phyloP scores from a whole-genome alignment of 2,329 filamentous ascomycete species.

The Peltaster fructicola region DNA sequence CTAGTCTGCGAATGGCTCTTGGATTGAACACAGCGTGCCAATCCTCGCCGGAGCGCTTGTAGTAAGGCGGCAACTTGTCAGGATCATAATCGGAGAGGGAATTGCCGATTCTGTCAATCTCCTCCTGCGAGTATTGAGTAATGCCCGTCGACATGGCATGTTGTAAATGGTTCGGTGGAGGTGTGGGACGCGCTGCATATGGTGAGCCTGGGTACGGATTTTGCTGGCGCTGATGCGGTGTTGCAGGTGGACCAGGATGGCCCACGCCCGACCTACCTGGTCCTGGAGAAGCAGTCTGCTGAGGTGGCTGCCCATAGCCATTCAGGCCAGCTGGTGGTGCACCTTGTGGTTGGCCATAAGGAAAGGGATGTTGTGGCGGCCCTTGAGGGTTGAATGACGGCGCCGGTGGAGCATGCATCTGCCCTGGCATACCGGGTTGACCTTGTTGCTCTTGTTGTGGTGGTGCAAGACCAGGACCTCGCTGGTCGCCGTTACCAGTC shows the following conservation, averaged over 20 bases:
- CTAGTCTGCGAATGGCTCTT: slow-evolving; percentile 68
- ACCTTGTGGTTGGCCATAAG: slow-evolving; percentile 39
- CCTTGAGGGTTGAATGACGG: slow-evolving; percentile 42
- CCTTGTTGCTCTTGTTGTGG: slow-evolving; percentile 44
- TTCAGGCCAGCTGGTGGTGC: slow-evolving; percentile 46
- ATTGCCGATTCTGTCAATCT: slow-evolving; percentile 38
- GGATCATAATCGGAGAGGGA: slow-evolving; percentile 73
- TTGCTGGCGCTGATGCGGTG: slow-evolving; percentile 78
- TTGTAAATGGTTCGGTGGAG: slow-evolving; percentile 31
- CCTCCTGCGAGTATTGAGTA: slow-evolving; percentile 17
- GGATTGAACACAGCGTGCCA: slow-evolving; percentile 98
- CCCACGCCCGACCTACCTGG: slow-evolving; percentile 54
- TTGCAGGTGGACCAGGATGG: slow-evolving; percentile 45
- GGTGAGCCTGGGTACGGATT: slow-evolving; percentile 81
- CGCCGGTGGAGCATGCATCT: slow-evolving; percentile 60
- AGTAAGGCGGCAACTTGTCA: slow-evolving; percentile 64
- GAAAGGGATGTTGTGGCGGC: slow-evolving; percentile 52
- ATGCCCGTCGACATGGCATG: slow-evolving; percentile 9
- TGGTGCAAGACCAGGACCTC: slow-evolving; percentile 61
- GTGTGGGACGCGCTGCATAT: slow-evolving; percentile 69
- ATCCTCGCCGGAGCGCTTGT: slow-evolving; percentile 77
- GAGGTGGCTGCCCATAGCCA: slow-evolving; percentile 70
- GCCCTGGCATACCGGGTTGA: slow-evolving; percentile 36
- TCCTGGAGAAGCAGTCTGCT: slow-evolving; percentile 72
- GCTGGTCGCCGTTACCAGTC: slow-evolving; percentile 68